Conservation (phyloP, 306 rosid species). For the Begonia masoniana region DNA sequence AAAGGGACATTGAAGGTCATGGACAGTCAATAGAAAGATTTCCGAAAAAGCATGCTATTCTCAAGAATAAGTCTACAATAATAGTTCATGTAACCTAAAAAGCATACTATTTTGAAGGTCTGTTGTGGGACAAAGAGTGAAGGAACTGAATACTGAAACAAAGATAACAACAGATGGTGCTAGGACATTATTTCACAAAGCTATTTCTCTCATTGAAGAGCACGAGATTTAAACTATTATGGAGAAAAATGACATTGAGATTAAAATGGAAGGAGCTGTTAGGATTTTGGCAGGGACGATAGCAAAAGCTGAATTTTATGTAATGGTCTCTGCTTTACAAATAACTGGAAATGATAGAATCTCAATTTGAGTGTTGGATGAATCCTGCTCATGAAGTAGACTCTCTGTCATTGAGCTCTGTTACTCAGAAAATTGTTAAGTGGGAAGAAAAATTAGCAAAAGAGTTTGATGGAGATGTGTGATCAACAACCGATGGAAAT, state of each 20-base stretch:
- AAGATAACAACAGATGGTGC: slow-evolving; percentile 44
- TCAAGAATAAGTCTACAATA: no score
- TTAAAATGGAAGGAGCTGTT: slow-evolving; percentile 67
- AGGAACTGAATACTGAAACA: slow-evolving; percentile 51
- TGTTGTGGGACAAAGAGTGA: slow-evolving; percentile 57
- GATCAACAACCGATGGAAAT: slow-evolving; percentile 53
- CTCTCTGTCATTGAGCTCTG: slow-evolving; percentile 53
- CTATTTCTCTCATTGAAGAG: slow-evolving; percentile 51
- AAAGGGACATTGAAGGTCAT: no score
- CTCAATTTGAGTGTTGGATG: slow-evolving; percentile 79
- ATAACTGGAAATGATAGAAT: slow-evolving; percentile 93
- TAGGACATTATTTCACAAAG: slow-evolving; percentile 38
- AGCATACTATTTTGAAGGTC: slow-evolving; percentile 23
- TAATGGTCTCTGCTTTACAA: slow-evolving; percentile 83
- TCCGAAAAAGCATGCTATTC: no score
- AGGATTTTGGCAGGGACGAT: slow-evolving; percentile 93
- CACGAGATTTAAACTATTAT: slow-evolving; percentile 51
- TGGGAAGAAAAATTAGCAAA: slow-evolving; percentile 42
- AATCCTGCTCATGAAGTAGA: slow-evolving; percentile 73
- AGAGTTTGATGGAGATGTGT: slow-evolving; percentile 45
- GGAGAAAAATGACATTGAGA: slow-evolving; percentile 71
- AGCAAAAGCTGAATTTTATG: slow-evolving; percentile 72
- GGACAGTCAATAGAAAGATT: no score
- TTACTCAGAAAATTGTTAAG: slow-evolving; percentile 36
- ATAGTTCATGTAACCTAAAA: no score